Evolutionary conservation across 2,329 filamentous ascomycete species (phyloP).

Genomic region (Curvularia verruculosa): DNA sequence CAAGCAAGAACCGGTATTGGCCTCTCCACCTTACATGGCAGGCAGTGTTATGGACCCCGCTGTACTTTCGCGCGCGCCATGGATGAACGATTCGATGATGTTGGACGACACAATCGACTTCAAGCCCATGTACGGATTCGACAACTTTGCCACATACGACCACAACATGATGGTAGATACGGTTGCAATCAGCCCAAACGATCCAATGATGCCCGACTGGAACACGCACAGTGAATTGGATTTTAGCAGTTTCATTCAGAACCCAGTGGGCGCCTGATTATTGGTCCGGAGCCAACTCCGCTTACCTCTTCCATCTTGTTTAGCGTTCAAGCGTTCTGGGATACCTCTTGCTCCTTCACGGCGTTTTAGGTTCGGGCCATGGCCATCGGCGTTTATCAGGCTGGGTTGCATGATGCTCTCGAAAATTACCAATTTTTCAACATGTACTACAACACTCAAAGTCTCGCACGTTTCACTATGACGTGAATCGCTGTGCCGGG

Average conservation of each 20-base stretch:
- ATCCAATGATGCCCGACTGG: slow-evolving; percentile 46
- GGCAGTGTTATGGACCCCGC: slow-evolving; percentile 40
- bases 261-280: slow-evolving; percentile 43
- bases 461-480: slow-evolving; percentile 34
- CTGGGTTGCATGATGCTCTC: slow-evolving; percentile 11
- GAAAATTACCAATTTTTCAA: slow-evolving; percentile 13
- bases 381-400: slow-evolving; percentile 22
- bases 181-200: slow-evolving; percentile 35
- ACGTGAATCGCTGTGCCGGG: slow-evolving; percentile 22
- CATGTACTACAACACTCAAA: slow-evolving; percentile 16
- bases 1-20: slow-evolving; percentile 42
- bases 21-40: slow-evolving; percentile 39
- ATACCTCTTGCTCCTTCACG: slow-evolving; percentile 24
- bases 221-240: slow-evolving; percentile 44
- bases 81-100: slow-evolving; percentile 45
- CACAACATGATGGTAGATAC: slow-evolving; percentile 45
- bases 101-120: slow-evolving; percentile 47
- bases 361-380: slow-evolving; percentile 28
- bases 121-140: slow-evolving; percentile 44
- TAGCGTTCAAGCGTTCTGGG: slow-evolving; percentile 46
- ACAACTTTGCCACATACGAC: slow-evolving; percentile 41
- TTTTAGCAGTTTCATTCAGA: slow-evolving; percentile 47
- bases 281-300: slow-evolving; percentile 23
- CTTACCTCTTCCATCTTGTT: slow-evolving; percentile 29
- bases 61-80: slow-evolving; percentile 35